Evolutionary conservation across 129 eudicot species (phyloP).

Genomic region (Smallanthus sonchifolius): DNA sequence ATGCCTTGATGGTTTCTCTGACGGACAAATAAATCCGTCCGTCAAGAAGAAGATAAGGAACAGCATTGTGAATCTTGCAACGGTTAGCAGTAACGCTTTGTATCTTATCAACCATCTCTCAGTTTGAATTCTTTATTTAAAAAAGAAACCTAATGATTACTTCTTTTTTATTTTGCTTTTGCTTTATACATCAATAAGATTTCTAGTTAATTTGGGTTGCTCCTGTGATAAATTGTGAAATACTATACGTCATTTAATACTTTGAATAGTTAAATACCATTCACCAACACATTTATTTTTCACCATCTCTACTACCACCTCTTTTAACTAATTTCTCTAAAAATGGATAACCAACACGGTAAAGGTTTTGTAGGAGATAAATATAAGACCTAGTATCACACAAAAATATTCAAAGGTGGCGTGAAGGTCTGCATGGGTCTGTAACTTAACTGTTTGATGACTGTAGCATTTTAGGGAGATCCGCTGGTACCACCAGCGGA

Average conservation of each 20-base stretch:
- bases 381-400: too few species aligned
- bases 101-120: constrained; percentile 58
- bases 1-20: constrained; percentile 63
- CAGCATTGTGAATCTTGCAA: constrained; percentile 36
- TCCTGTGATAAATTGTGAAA: neutral
- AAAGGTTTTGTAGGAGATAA: too few species aligned
- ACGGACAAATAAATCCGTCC: constrained; percentile 26
- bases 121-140: neutral
- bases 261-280: neutral
- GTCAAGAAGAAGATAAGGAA: constrained; percentile 44
- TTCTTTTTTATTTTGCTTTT: neutral
- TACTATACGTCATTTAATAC: neutral
- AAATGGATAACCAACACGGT: too few species aligned
- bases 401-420: too few species aligned
- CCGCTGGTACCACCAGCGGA: too few species aligned
- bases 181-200: neutral
- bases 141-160: neutral
- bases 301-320: too few species aligned
- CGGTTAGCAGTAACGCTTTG: constrained; percentile 57
- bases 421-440: too few species aligned
- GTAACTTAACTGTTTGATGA: too few species aligned
- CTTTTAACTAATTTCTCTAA: too few species aligned
- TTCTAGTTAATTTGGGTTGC: neutral
- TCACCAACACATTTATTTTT: too few species aligned
- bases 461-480: too few species aligned